Conservation (phyloP, 345 rosid genomes). For the Hypericum perforatum region DNA sequence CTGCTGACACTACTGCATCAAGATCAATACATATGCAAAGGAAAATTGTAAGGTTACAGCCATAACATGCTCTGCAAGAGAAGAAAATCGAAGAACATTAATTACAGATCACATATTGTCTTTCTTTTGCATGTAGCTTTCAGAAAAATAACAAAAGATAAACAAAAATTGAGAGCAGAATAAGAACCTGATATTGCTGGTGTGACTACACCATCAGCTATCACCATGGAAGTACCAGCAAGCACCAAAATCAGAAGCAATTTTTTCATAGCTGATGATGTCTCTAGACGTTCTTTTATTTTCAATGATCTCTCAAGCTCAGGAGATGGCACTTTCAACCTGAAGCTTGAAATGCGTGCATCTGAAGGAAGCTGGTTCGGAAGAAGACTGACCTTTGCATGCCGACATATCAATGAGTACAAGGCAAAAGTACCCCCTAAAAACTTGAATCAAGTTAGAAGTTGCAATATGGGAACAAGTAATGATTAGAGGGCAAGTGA, state of each 20-base stretch:
- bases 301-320: constrained; percentile 10
- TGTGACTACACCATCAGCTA: constrained; percentile 13
- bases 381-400: constrained; percentile 14
- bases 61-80: too few species aligned
- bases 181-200: constrained; percentile 14
- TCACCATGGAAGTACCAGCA: constrained; percentile 17
- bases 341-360: constrained; percentile 11
- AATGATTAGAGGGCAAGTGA: too few species aligned
- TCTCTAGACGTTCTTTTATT: constrained; percentile 15
- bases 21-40: too few species aligned
- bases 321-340: not conserved
- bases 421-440: constrained; percentile 18
- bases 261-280: constrained; percentile 2
- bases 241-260: constrained; percentile 16
- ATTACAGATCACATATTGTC: not conserved
- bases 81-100: too few species aligned
- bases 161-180: not conserved
- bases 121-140: not conserved
- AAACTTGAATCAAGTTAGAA: not conserved
- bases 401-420: constrained; percentile 15
- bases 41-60: too few species aligned
- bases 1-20: too few species aligned
- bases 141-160: not conserved
- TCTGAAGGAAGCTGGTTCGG: constrained; percentile 12
- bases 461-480: too few species aligned